Base-by-base conservation (phyloP, 192 early-diverging fungal genomes). In the Entophlyctis luteolus region DNA sequence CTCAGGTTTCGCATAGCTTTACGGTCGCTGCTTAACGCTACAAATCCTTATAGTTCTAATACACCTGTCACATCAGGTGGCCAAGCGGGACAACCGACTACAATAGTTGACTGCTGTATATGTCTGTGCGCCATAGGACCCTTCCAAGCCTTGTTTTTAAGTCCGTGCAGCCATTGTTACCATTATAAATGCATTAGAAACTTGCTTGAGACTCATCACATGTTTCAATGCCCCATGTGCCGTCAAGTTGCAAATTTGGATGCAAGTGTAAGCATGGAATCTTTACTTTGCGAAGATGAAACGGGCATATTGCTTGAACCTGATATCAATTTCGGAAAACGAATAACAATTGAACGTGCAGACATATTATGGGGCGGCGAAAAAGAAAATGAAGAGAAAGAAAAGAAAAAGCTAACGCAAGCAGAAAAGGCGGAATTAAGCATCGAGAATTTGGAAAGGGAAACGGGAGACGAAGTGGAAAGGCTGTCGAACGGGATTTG, bases 191-290 rank as follows among this genome's bases (percentile, higher is more conserved):
- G 84, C 70, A 80, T 85, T 28, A 65, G 48, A 37, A 35, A 59
- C 20, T 32, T 86, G 20, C 48, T 86, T 20, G 68, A 55, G 25
- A 72, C 74, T 42, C 76, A 75, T 4, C 70, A 73, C 33, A 86
- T 86, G 84, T 86, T 86, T 67, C 83, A 84, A 59, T 86, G 84
- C 56, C 84, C 84, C 20, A 57, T 86, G 62, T 86, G 84, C 60
- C 62, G 84, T 20, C 84, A 86, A 59, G 84, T 86, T 23, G 84
- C 84, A 4, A 86, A 86, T 47, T 71, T 86, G 34, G 75, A 78
- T 29, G 84, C 84, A 2, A 70, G 62, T 27, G 84, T 86, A 31
- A 76, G 74, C 46, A 78, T 57, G 23, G 83, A 83, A 39, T 63
- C 56, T 25, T 63, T 83, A 31, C 65, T 63, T n/a, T 63, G 75